These are phyloP conservation scores for Kokia cookei DNA, from an alignment of 441 rosid species.

Conservation along the genomic window DNA sequence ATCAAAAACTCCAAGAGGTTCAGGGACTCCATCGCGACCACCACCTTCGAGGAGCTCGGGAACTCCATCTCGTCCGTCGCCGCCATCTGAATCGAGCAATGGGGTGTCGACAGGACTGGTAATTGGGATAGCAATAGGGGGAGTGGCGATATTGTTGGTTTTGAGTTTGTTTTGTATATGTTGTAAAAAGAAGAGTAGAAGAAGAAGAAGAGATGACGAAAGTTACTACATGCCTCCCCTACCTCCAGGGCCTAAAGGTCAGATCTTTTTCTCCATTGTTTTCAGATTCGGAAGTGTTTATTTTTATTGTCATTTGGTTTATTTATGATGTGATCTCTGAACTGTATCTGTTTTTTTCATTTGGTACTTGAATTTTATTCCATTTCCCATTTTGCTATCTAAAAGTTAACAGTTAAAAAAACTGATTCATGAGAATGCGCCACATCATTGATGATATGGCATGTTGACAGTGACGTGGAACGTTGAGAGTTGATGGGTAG, in stretches of 20 bases:
- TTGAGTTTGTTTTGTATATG: conserved; percentile 47
- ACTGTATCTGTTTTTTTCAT: no score
- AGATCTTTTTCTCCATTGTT: conserved; percentile 4
- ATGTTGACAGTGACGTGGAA: no score
- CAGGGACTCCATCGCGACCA: conserved; percentile 24
- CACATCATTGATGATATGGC: no score
- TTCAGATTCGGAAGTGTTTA: background rate
- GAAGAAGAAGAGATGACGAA: conserved; percentile 51
- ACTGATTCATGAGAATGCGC: no score
- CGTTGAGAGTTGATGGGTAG: no score
- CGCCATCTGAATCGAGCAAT: conserved; percentile 10
- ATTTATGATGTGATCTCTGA: no score
- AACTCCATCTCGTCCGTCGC: conserved; percentile 20
- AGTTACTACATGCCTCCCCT: conserved; percentile 60
- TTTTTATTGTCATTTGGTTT: background rate
- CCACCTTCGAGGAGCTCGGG: conserved; percentile 2
- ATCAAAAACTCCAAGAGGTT: conserved; percentile 15
- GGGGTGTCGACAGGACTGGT: conserved; percentile 51
- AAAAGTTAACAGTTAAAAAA: no score
- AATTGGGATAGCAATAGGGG: conserved; percentile 76
- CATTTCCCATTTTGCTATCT: no score
- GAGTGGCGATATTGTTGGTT: conserved; percentile 44
- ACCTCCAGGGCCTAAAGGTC: conserved; percentile 47
- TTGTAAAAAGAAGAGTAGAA: conserved; percentile 39
- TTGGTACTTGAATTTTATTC: no score